A percentile compares a stretch with the other conserved stretches of the same genome.
Evolutionary conservation across 1,139 yeast species (phyloP).

Genomic region (Yamadazyma songkhlaensis): DNA sequence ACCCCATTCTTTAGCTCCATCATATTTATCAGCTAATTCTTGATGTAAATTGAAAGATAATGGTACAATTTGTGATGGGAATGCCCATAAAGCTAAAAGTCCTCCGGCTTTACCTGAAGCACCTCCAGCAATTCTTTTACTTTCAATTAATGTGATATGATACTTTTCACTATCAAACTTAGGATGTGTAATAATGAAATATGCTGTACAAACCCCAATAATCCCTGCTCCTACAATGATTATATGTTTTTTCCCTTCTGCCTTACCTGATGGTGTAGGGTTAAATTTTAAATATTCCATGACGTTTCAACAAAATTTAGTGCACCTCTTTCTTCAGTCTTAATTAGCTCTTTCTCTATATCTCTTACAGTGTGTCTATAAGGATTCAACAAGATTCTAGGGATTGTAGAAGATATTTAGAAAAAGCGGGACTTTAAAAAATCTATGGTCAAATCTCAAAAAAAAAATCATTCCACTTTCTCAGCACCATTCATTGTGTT

Average conservation of each 20-base stretch:
- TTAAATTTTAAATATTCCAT: conserved; percentile 37
- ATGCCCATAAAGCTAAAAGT: conserved; percentile 89
- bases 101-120: conserved; percentile 99
- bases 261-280: conserved; percentile 52
- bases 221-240: conserved; percentile 92
- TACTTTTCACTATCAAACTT: conserved; percentile 67
- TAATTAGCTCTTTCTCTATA: too few species aligned
- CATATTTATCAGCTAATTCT: conserved; percentile 70
- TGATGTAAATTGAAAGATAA: conserved; percentile 84
- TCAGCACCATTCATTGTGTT: neutral
- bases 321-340: too few species aligned
- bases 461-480: conserved; percentile 5
- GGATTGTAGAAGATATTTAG: neutral
- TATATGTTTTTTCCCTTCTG: conserved; percentile 63
- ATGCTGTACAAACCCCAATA: conserved; percentile 94
- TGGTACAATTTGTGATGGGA: conserved; percentile 92
- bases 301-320: conserved; percentile 13
- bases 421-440: neutral
- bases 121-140: conserved; percentile 93
- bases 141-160: conserved; percentile 85
- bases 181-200: conserved; percentile 81
- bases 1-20: conserved; percentile 89
- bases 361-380: too few species aligned
- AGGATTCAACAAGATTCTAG: too few species aligned
- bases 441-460: conserved; percentile 1